Percentiles rank a stretch among this genome's conserved stretches.
phyloP scores from a whole-genome alignment of 2,329 filamentous ascomycete genomes.

The Fusarium decemcellulare region DNA sequence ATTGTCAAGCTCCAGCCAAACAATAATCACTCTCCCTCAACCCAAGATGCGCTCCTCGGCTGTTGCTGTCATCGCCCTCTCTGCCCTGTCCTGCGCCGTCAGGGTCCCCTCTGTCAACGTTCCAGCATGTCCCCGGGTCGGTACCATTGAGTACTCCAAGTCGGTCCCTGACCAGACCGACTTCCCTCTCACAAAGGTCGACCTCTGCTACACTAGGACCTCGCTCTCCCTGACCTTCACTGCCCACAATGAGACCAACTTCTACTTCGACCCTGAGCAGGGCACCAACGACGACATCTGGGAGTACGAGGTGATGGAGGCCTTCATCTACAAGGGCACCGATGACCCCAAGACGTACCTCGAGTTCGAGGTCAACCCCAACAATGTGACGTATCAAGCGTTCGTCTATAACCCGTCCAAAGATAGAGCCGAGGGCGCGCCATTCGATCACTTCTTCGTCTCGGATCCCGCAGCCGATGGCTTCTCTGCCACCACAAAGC shows the following conservation, averaged over 20 bases:
- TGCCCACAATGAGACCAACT: constrained; percentile 61
- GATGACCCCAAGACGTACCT: constrained; percentile 64
- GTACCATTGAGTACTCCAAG: constrained; percentile 56
- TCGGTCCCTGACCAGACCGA: constrained; percentile 57
- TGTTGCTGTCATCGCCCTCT: constrained; percentile 3
- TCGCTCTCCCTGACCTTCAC: constrained; percentile 59
- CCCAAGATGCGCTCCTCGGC: constrained; percentile 22
- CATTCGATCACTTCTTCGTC: constrained; percentile 61
- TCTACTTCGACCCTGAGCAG: constrained; percentile 60
- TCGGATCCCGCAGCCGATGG: constrained; percentile 57
- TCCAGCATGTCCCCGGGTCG: constrained; percentile 55
- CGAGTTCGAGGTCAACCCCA: constrained; percentile 66
- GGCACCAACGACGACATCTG: constrained; percentile 63
- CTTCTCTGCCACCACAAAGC: constrained; percentile 55
- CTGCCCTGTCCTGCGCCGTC: constrained; percentile 19
- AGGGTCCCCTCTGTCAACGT: constrained; percentile 51
- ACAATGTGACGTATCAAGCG: constrained; percentile 66
- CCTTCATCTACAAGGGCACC: constrained; percentile 62
- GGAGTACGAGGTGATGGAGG: constrained; percentile 66
- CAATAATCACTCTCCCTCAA: not conserved
- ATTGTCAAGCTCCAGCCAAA: constrained; percentile 2
- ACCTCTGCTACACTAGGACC: constrained; percentile 61
- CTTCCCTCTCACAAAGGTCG: constrained; percentile 61
- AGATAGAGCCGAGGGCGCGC: constrained; percentile 55
- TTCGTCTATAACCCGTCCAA: constrained; percentile 67